phyloP scores from a whole-genome alignment of 1,139 yeast genomes.

The Hyphopichia burtonii region DNA sequence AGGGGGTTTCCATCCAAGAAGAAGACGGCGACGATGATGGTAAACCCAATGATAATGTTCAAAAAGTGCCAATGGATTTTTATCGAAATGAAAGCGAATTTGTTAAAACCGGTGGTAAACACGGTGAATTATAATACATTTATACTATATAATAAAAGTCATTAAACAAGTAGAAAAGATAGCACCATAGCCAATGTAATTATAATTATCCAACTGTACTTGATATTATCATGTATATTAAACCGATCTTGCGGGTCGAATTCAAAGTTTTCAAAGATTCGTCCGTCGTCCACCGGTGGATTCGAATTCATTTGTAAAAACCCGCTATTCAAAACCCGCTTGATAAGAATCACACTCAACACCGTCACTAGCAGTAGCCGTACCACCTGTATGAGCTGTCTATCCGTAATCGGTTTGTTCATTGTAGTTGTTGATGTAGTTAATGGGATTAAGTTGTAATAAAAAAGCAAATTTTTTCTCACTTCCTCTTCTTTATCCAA shows the following conservation, averaged over 20 bases:
- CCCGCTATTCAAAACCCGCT: background rate
- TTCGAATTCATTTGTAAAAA: background rate
- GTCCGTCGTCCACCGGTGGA: background rate
- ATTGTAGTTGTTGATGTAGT: too few relatives aligned
- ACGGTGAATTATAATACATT: background rate
- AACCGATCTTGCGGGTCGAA: conserved; percentile 25
- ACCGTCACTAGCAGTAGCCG: background rate
- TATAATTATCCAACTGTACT: conserved; percentile 16
- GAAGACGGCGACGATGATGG: background rate
- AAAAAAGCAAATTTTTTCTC: too few relatives aligned
- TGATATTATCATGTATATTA: conserved; percentile 17
- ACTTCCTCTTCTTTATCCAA: too few relatives aligned
- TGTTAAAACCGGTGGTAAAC: conserved; percentile 1
- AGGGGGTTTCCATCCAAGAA: background rate
- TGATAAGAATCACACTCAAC: background rate
- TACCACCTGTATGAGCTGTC: background rate
- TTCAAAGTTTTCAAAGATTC: conserved; percentile 15
- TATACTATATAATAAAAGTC: too few relatives aligned
- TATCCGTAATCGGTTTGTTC: too few relatives aligned
- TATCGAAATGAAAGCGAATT: background rate
- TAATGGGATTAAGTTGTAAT: too few relatives aligned
- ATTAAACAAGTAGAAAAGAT: background rate
- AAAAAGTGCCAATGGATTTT: background rate
- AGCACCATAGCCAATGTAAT: background rate
- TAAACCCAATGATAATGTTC: background rate